A percentile compares a stretch with the other conserved stretches of the same genome.
phyloP scores from a whole-genome alignment of 148 eudicot species.

The Nyssa sinensis region DNA sequence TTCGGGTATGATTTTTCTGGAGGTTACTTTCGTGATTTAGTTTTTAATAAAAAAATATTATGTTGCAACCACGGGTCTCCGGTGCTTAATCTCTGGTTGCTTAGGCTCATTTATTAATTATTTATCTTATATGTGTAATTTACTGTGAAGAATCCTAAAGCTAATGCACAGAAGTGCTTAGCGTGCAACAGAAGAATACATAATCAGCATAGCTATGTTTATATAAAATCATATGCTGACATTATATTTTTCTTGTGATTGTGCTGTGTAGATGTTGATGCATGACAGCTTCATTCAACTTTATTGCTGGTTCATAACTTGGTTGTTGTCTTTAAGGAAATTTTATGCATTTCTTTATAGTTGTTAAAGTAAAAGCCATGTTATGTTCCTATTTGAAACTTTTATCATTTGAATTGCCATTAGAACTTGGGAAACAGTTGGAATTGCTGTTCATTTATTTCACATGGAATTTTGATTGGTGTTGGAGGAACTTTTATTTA shows the following conservation, averaged over 20 bases:
- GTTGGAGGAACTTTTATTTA: no score
- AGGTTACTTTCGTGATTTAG: background rate
- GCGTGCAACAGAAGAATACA: background rate
- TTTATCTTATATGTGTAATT: background rate
- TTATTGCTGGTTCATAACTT: background rate
- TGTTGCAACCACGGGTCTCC: background rate
- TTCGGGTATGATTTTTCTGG: conserved; percentile 50
- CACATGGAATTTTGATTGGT: background rate
- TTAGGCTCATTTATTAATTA: background rate
- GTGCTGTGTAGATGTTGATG: no score
- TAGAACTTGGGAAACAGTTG: background rate
- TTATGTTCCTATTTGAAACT: background rate
- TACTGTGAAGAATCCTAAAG: background rate
- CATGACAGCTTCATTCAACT: no score
- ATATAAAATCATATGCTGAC: no score
- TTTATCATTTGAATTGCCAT: background rate
- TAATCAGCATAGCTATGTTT: no score
- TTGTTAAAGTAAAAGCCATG: background rate
- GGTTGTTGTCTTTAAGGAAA: background rate
- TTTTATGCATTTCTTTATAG: background rate
- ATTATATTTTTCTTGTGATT: no score
- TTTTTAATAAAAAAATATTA: background rate
- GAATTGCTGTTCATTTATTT: background rate
- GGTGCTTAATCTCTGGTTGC: background rate
- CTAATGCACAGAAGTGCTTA: background rate